Base-by-base conservation (phyloP, 306 rosid genomes). In the Acmispon strigosus region DNA sequence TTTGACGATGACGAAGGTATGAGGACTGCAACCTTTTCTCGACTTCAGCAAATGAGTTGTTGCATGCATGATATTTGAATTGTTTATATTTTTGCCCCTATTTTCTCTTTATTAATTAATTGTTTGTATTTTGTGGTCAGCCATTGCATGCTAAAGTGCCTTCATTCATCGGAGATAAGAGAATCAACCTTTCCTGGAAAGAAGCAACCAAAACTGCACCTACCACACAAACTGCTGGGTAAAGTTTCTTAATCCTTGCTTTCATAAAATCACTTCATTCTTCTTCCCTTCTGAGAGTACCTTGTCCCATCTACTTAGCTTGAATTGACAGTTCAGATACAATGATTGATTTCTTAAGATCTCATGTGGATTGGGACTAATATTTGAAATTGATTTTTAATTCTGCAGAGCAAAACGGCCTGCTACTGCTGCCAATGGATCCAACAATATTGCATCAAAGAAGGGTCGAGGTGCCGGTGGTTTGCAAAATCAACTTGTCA, bases 151-250 rank as follows among this genome's bases (percentile, higher is more conserved):
- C 87, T 0, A 95, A 95, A 78, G 69, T 86, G 41, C 97, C 99
- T 36, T 79, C 97, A 45, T 95, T 95, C 77, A 84, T 86, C 63
- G 96, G 97, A 77, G 96, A 87, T 70, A 87, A 89, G 82, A 85
- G 92, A 87, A 77, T 95, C 85, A 89, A 83, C 78, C 89, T 95
- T 12, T 95, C 99, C 13, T 95, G 99, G 99, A 91, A 87, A 84
- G 99, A 94, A 81, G 88, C 83, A 55, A 53, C 87, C 65, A 94
- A 94, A 83, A 62, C 90, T 64, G 59, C 74, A 37, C 56, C 88
- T 69, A 12, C 91, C 43, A 29, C 82, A 7, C 58, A 85, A 43
- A 73, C 89, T 10, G 27, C 87, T 29, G 97, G 99, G 99, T 91
- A 91, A 51, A 83, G 55, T 15, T 9, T 58, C 61, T 66, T 16